Base-by-base conservation (phyloP, 495 filamentous ascomycete genomes). In the Chaetomium fimeti region DNA sequence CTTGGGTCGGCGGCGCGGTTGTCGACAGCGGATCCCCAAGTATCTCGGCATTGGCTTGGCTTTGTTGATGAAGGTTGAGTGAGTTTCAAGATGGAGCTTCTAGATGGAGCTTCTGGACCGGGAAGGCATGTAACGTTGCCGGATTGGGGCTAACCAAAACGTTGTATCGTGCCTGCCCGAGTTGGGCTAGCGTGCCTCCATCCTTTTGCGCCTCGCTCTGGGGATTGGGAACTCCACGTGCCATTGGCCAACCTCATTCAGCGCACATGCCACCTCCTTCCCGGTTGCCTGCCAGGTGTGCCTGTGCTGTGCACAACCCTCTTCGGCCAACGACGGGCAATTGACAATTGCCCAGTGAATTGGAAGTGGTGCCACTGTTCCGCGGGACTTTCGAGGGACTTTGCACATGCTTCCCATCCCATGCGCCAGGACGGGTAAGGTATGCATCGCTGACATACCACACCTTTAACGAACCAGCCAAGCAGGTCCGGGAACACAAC, bases 81-180 rank as follows among this genome's bases (percentile, higher is more conserved):
- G 16, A 47, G 16, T 43, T 18, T 3, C 2, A 18, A 18, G 24
- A 18, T 54, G 22, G 27, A 51, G 9, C 27, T 16, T 54, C 40
- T 43, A 11, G 32, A 53, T 51, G 45, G 25, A 61, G 38, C 22
- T 27, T n/a, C 13, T 11, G 20, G 57, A 20, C n/a, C 45, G n/a
- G 22, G 24, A 22, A 47, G 36, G 57, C 27, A 70, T 72, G 70
- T 69, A 74, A 72, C 72, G 72, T 72, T 68, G 66, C 70, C 61
- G 68, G 55, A 61, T 66, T 29, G 57, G 40, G 27, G 54, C 43
- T 60, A 55, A 56, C 36, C 48, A 57, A 42, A 55, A 42, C 13
- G 20, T 38, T 42, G 36, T 48, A 43, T 43, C 45, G 60, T 45
- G 63, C 61, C 68, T 68, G 55, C 68, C 68, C 66, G 25, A 54